Evolutionary conservation across 257 asterid genomes (phyloP).

Genomic region (Petunia axillaris): DNA sequence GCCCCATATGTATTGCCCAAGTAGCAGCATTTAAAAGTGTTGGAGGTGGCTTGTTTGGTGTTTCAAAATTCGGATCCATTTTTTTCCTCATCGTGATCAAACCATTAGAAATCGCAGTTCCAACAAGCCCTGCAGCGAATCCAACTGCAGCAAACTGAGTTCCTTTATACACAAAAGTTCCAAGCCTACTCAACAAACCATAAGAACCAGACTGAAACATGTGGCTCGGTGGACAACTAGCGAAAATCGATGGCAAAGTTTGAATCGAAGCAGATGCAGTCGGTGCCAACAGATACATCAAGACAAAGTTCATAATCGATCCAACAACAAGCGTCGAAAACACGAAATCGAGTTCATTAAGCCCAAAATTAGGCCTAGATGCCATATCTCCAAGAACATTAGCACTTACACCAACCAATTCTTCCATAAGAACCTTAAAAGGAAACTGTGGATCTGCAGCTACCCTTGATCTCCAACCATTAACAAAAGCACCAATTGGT

Average conservation of each 20-base stretch:
- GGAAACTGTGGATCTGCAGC: conserved; percentile 94
- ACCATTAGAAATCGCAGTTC: conserved; percentile 85
- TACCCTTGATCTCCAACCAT: conserved; percentile 90
- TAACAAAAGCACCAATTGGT: conserved; percentile 69
- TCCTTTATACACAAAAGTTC: conserved; percentile 84
- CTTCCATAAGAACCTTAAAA: conserved; percentile 91
- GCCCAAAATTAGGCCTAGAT: conserved; percentile 88
- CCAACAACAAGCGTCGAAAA: conserved; percentile 88
- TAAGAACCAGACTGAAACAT: conserved; percentile 88
- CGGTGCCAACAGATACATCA: conserved; percentile 90
- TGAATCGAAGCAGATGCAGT: conserved; percentile 53
- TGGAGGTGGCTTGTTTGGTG: conserved; percentile 88
- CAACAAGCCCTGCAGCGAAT: conserved; percentile 83
- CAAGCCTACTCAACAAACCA: conserved; percentile 55
- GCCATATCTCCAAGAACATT: conserved; percentile 94
- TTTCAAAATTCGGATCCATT: conserved; percentile 78
- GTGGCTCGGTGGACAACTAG: conserved; percentile 76
- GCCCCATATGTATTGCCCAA: conserved; percentile 92
- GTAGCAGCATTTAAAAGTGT: conserved; percentile 72
- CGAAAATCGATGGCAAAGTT: conserved; percentile 68
- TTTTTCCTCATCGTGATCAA: conserved; percentile 69
- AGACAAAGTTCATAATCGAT: conserved; percentile 76
- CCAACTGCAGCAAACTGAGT: conserved; percentile 79
- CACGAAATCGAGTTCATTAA: conserved; percentile 87
- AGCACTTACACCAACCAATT: conserved; percentile 81